Conservation (phyloP, 352 stramenopile genomes). For the Phytophthora idaei region DNA sequence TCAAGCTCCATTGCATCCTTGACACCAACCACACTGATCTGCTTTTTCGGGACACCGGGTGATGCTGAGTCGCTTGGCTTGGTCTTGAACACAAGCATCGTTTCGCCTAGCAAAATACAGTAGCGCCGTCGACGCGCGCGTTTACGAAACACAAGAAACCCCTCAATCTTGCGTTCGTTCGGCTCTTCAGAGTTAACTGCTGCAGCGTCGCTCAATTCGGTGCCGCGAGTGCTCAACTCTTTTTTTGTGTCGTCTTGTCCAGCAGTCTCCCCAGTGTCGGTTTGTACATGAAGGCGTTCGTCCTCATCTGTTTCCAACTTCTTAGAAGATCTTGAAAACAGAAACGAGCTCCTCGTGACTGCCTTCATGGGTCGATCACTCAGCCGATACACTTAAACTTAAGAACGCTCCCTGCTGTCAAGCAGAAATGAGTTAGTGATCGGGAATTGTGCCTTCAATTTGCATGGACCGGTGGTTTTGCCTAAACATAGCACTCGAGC, state of each 20-base stretch:
- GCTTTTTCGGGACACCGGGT: slow-evolving; percentile 48
- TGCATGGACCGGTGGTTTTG: slow-evolving; percentile 11
- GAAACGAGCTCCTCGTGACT: slow-evolving; percentile 25
- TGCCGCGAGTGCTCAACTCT: not conserved
- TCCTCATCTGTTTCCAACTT: slow-evolving; percentile 13
- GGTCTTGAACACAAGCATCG: slow-evolving; percentile 63
- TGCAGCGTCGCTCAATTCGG: slow-evolving; percentile 6
- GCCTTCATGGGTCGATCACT: slow-evolving; percentile 8
- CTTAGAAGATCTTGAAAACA: slow-evolving; percentile 28
- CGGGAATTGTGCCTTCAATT: not conserved
- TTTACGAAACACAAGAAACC: slow-evolving; percentile 64
- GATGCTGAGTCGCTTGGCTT: slow-evolving; percentile 53
- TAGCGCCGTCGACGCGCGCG: slow-evolving; percentile 68
- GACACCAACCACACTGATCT: slow-evolving; percentile 65
- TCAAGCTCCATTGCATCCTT: slow-evolving; percentile 72
- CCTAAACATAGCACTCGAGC: slow-evolving; percentile 33
- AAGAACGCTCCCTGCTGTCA: not conserved
- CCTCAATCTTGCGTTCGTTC: slow-evolving; percentile 49
- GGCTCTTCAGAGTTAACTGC: slow-evolving; percentile 1
- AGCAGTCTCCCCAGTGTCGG: not conserved
- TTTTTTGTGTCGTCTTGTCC: slow-evolving; percentile 9
- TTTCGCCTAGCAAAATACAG: slow-evolving; percentile 65
- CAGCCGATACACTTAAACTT: too few relatives aligned
- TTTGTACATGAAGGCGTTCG: not conserved
- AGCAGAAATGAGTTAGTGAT: slow-evolving; percentile 16